Evolutionary conservation across 163 green algal genomes (phyloP).

Genomic region (Chlorella variabilis): DNA sequence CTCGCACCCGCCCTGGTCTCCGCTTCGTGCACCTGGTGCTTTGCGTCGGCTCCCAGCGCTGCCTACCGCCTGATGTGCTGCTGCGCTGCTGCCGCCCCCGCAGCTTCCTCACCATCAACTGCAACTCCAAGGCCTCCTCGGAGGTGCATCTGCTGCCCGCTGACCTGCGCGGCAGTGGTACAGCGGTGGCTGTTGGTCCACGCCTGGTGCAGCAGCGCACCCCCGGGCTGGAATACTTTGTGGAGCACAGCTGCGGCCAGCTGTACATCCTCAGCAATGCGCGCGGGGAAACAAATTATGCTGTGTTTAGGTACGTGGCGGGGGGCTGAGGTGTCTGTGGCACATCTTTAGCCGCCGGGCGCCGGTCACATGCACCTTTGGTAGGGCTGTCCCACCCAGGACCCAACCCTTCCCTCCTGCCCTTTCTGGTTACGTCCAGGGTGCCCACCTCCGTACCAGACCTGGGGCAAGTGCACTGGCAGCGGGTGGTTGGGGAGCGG

Average conservation of each 20-base stretch:
- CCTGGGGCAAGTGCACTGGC: slow-evolving; percentile 43
- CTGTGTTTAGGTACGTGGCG: slow-evolving; percentile 48
- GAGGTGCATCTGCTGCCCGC: slow-evolving; percentile 66
- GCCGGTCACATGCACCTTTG: no score
- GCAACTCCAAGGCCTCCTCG: slow-evolving; percentile 71
- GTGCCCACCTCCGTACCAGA: not conserved
- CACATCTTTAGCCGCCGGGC: no score
- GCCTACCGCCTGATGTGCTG: not conserved
- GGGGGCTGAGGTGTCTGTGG: not conserved
- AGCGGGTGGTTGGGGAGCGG: slow-evolving; percentile 46
- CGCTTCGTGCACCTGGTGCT: no score
- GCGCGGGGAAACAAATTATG: slow-evolving; percentile 44
- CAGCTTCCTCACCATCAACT: slow-evolving; percentile 66
- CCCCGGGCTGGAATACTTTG: slow-evolving; percentile 77
- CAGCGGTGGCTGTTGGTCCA: not conserved
- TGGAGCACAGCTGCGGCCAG: slow-evolving; percentile 63
- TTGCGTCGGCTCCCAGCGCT: no score
- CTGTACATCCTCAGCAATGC: slow-evolving; percentile 69
- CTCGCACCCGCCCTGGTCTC: no score
- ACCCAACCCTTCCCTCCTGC: no score
- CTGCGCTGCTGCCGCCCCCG: no score
- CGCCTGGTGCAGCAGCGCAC: slow-evolving; percentile 47
- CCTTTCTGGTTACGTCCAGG: slow-evolving; percentile 11
- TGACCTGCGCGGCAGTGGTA: not conserved
- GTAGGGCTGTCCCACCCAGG: no score